Evolutionary conservation across 495 filamentous ascomycete species (phyloP).

Genomic region (Daldinia childiae): DNA sequence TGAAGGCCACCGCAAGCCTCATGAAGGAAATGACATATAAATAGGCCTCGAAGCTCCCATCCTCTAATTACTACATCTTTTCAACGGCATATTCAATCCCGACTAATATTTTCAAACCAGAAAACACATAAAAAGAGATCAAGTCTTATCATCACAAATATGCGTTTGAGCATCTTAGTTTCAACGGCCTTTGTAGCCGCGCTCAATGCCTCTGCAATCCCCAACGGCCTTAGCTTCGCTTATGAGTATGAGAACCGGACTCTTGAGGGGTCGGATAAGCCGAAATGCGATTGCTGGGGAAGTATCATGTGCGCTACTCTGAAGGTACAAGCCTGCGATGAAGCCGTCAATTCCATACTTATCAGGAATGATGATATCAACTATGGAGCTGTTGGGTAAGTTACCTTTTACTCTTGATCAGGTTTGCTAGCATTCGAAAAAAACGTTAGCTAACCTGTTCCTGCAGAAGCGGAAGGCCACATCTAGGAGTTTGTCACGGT

Average conservation of each 20-base stretch:
- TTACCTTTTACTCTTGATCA: neutral
- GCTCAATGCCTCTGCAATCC: neutral
- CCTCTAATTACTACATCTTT: no score
- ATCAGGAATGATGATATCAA: slow-evolving; percentile 22
- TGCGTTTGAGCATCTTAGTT: slow-evolving; percentile 13
- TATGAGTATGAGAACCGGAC: neutral
- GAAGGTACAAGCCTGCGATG: slow-evolving; percentile 20
- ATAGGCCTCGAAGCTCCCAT: neutral
- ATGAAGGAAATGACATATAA: neutral
- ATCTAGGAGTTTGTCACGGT: slow-evolving; percentile 25
- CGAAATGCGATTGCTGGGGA: slow-evolving; percentile 25
- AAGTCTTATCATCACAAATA: slow-evolving; percentile 9
- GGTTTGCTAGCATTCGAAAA: neutral
- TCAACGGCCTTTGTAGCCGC: neutral
- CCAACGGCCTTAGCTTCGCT: neutral
- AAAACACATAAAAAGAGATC: neutral
- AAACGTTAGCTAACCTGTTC: neutral
- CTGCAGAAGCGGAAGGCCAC: slow-evolving; percentile 25
- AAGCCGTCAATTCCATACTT: slow-evolving; percentile 9
- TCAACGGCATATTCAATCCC: neutral
- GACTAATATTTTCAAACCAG: neutral
- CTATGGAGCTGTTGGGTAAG: slow-evolving; percentile 26
- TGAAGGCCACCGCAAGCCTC: neutral
- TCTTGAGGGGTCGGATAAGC: no score
- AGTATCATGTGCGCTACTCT: slow-evolving; percentile 33